Percentiles rank a stretch among this genome's conserved stretches.
phyloP scores from a whole-genome alignment of 208 protist species.

The Trypanosoma grayi region DNA sequence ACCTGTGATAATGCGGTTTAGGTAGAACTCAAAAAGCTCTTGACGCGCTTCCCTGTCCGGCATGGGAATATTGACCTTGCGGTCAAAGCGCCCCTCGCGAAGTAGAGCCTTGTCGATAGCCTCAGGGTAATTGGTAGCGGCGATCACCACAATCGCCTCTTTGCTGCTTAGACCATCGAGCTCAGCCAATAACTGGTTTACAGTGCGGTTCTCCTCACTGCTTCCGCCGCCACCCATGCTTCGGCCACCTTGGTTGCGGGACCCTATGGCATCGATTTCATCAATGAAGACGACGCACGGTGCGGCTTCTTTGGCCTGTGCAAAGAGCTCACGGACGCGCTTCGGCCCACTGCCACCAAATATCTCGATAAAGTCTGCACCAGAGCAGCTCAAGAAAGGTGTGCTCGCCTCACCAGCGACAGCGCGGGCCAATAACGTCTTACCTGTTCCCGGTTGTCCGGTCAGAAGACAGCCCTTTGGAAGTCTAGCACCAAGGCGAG shows the following conservation, averaged over 20 bases:
- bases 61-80: slow-evolving; percentile 92
- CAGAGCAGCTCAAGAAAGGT: slow-evolving; percentile 95
- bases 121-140: slow-evolving; percentile 97
- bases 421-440: slow-evolving; percentile 97
- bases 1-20: slow-evolving; percentile 85
- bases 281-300: slow-evolving; percentile 99
- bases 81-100: slow-evolving; percentile 91
- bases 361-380: slow-evolving; percentile 98
- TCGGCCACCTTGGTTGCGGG: slow-evolving; percentile 74
- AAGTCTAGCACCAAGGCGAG: slow-evolving; percentile 94
- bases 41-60: slow-evolving; percentile 80
- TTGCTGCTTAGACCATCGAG: slow-evolving; percentile 94
- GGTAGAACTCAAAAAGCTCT: slow-evolving; percentile 91
- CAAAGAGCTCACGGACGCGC: slow-evolving; percentile 96
- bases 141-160: slow-evolving; percentile 96
- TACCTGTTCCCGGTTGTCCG: slow-evolving; percentile 97
- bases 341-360: slow-evolving; percentile 96
- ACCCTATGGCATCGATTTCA: slow-evolving; percentile 98
- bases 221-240: slow-evolving; percentile 84
- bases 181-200: slow-evolving; percentile 97
- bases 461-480: slow-evolving; percentile 96
- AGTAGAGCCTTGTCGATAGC: slow-evolving; percentile 93
- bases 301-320: slow-evolving; percentile 91
- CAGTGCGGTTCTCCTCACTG: slow-evolving; percentile 94
- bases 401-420: slow-evolving; percentile 95